These are phyloP conservation scores for Phytophthora pini DNA, from an alignment of 352 stramenopile species.

Conservation along the genomic window DNA sequence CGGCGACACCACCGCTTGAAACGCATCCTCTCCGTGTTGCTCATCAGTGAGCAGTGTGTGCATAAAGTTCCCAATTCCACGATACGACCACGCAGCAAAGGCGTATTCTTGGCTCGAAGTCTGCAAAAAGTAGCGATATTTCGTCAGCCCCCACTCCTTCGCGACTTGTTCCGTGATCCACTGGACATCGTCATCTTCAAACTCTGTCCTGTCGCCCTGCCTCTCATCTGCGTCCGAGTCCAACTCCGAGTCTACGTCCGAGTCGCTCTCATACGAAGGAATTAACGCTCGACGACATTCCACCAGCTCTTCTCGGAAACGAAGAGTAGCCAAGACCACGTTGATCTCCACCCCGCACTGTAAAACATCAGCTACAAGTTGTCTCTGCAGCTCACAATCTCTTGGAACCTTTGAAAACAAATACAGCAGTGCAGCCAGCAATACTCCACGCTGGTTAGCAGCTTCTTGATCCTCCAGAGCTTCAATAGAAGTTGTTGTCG, in stretches of 20 bases:
- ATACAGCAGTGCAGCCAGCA: conserved; percentile 48
- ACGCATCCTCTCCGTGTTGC: conserved; percentile 5
- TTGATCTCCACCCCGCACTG: conserved; percentile 43
- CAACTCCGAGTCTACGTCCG: conserved; percentile 35
- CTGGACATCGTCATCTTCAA: conserved; percentile 30
- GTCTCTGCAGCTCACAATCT: conserved; percentile 9
- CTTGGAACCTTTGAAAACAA: conserved; percentile 35
- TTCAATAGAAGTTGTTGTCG: conserved; percentile 16
- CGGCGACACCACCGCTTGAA: conserved; percentile 39
- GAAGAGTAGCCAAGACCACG: conserved; percentile 54
- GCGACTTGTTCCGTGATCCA: conserved; percentile 46
- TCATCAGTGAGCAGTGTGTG: conserved; percentile 39
- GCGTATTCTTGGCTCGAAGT: conserved; percentile 55
- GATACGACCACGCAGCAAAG: conserved; percentile 67
- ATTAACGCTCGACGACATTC: conserved; percentile 48
- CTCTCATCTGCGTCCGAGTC: conserved; percentile 37
- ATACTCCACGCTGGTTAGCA: conserved; percentile 29
- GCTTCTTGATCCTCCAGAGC: conserved; percentile 26
- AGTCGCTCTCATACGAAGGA: conserved; percentile 43
- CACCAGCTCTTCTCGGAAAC: conserved; percentile 62
- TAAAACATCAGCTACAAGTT: conserved; percentile 38
- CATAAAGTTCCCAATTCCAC: conserved; percentile 50
- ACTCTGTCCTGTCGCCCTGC: conserved; percentile 14
- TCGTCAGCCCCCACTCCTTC: conserved; percentile 35
- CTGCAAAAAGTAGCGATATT: conserved; percentile 62